Evolutionary conservation across 2,329 filamentous ascomycete species (phyloP), one percentile per base, ranked within the genome.

Genomic region (Beauveria scarabaeidicola): DNA sequence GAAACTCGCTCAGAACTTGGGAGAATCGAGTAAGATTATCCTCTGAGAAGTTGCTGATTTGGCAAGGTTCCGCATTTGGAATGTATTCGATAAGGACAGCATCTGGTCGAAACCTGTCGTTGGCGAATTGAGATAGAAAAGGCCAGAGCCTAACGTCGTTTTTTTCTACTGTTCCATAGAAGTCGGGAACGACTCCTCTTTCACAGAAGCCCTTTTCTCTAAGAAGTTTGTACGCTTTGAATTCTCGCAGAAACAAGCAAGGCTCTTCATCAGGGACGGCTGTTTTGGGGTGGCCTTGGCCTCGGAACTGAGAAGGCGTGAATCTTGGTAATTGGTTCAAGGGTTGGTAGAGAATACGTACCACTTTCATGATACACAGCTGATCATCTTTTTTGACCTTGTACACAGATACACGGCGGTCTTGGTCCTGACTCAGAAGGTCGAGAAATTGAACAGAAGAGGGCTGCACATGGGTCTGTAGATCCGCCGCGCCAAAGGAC

Each of bases 71-170:
- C 13, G 27, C 5, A 17, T 58, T 29, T n/a, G 54, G 54, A 21
- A 58, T 50, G 29, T 40, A 58, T 58, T 58, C 54, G 13, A 50
- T 36, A 23, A 58, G 29, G 23, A 58, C n/a, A 9, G 54, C 54
- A n/a, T 41, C 21, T 2, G 44, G 32, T 1, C 17, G 54, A 17
- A 19, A 17, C 27, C 1, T 7, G 21, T 50, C n/a, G 8, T 50
- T 17, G 19, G 41, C 7, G 3, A 40, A 58, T 8, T 21, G 15
- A 19, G 9, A 21, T 2, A 58, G 43, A 15, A 29, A 44, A 9
- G 54, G 54, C 44, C 54, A 58, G 17, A 50, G 43, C 15, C 15
- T 1, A 10, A 43, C 44, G 13, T 50, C 44, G 13, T 50, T 58
- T 5, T 10, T 10, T 21, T 17, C 23, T 25, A 19, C 11, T 3